phyloP scores from a whole-genome alignment of 163 green algal species.

The Prototheca wickerhamii region DNA sequence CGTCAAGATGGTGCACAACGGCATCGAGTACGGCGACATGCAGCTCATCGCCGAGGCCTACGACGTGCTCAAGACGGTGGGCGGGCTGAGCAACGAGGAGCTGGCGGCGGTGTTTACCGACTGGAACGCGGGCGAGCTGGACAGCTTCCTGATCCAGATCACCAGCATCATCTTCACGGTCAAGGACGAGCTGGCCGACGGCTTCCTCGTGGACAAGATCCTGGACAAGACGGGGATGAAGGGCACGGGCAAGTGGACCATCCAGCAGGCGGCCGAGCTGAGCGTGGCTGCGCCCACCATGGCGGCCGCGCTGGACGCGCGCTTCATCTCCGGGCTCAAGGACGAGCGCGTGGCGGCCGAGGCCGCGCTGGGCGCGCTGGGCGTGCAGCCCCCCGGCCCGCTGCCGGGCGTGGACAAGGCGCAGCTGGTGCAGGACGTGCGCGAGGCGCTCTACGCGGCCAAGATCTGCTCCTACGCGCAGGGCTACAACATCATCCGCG shows the following conservation, averaged over 20 bases:
- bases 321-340: constrained; percentile 88
- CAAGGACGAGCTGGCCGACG: constrained; percentile 72
- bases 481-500: constrained; percentile 95
- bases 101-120: constrained; percentile 73
- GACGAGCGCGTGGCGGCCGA: constrained; percentile 68
- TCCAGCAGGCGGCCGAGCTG: constrained; percentile 95
- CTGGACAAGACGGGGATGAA: constrained; percentile 73
- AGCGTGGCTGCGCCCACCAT: constrained; percentile 89
- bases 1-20: constrained; percentile 99
- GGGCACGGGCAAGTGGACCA: constrained; percentile 91
- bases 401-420: constrained; percentile 67
- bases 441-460: constrained; percentile 81
- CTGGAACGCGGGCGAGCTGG: constrained; percentile 90
- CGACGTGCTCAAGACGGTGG: constrained; percentile 62
- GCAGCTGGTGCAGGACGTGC: constrained; percentile 79
- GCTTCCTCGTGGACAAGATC: constrained; percentile 74
- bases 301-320: constrained; percentile 77
- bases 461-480: constrained; percentile 94
- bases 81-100: constrained; percentile 88
- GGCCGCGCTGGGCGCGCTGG: constrained; percentile 34
- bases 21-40: constrained; percentile 99
- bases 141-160: constrained; percentile 96
- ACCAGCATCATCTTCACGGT: constrained; percentile 85
- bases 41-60: constrained; percentile 95
- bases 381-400: constrained; percentile 15